Evolutionary conservation across 176 grass and related monocot species (phyloP).

Genomic region (Oropetium thomaeum): DNA sequence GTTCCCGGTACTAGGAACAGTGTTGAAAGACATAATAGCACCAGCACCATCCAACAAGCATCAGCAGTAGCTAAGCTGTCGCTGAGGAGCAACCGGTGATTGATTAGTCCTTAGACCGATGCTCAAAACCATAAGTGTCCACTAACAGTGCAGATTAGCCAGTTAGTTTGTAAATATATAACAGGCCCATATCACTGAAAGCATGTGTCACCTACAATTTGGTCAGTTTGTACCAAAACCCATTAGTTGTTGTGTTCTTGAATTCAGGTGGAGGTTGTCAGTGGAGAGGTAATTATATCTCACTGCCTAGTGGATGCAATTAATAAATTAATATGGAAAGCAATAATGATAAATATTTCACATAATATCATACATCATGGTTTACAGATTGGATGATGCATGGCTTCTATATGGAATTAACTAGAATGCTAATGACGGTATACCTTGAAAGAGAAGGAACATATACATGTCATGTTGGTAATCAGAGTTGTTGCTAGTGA

Average conservation of each 20-base stretch:
- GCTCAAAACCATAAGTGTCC: constrained; percentile 30
- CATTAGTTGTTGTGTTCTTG: not conserved
- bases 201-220: constrained; percentile 32
- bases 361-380: not conserved
- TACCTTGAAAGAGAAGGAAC: constrained; percentile 51
- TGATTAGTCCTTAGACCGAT: constrained; percentile 38
- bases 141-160: constrained; percentile 25
- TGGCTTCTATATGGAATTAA: not conserved
- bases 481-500: constrained; percentile 52
- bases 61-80: constrained; percentile 41
- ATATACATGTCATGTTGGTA: constrained; percentile 38
- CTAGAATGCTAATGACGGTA: constrained; percentile 28
- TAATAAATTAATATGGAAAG: not conserved
- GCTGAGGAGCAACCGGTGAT: constrained; percentile 23
- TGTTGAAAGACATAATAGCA: constrained; percentile 25
- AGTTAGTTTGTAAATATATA: constrained; percentile 36
- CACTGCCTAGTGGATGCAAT: not conserved
- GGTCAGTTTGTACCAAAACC: constrained; percentile 21
- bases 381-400: constrained; percentile 29
- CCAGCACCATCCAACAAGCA: constrained; percentile 1
- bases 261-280: constrained; percentile 21
- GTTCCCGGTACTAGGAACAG: not conserved
- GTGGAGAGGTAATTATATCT: constrained; percentile 34
- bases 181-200: constrained; percentile 36
- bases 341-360: not conserved